Conservation (phyloP, 1,284 basidiomycete genomes). For the Ceratobasidium sp. region DNA sequence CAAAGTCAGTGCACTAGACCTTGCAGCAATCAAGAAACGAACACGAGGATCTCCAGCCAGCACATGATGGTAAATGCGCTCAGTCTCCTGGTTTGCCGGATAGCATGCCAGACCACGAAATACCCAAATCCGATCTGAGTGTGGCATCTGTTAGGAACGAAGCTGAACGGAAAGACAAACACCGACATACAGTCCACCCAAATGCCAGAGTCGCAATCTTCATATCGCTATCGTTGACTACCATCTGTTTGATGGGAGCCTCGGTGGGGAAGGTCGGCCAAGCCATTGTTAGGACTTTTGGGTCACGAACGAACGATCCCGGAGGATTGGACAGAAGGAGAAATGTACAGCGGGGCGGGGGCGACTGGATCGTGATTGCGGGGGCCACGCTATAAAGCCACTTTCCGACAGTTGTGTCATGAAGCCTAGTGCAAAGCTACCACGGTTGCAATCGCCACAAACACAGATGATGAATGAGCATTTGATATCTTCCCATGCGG, state of each 20-base stretch:
- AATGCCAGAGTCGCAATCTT: conserved; percentile 34
- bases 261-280: conserved; percentile 41
- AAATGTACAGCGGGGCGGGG: no score
- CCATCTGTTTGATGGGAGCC: not conserved
- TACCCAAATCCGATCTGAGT: conserved; percentile 39
- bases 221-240: conserved; percentile 27
- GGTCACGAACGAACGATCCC: no score
- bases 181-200: conserved; percentile 33
- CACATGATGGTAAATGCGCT: conserved; percentile 39
- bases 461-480: not conserved
- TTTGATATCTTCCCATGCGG: conserved; percentile 4
- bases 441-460: not conserved
- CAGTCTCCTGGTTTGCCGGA: conserved; percentile 28
- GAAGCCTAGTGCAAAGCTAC: conserved; percentile 13
- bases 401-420: not conserved
- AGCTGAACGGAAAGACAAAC: not conserved
- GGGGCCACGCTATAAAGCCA: no score
- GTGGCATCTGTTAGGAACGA: no score
- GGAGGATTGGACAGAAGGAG: no score
- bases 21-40: not conserved
- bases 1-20: not conserved
- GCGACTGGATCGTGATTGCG: no score
- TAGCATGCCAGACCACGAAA: conserved; percentile 37
- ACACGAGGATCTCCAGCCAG: conserved; percentile 38
- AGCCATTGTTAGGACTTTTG: not conserved